Percentiles rank a stretch among this genome's conserved stretches.
These are phyloP conservation scores for Colletotrichum cuscutae DNA, from an alignment of 2,329 filamentous ascomycete species.

Conservation along the genomic window DNA sequence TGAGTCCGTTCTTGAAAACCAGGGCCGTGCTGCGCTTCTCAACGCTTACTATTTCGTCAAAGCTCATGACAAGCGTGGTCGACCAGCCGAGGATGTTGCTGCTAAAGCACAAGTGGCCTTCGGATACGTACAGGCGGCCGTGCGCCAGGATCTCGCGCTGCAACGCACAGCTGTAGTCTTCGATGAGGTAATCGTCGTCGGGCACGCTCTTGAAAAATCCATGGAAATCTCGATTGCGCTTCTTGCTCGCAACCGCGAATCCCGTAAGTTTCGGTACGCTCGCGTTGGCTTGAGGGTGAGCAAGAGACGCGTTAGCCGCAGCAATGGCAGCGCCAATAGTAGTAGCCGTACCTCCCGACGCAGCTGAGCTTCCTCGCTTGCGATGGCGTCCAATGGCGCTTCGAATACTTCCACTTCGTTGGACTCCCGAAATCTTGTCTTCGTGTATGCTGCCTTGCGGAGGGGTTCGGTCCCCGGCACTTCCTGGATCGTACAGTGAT, in stretches of 20 bases:
- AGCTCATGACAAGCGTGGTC: slow-evolving; percentile 96
- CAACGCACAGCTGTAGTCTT: slow-evolving; percentile 96
- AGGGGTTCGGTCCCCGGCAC: slow-evolving; percentile 70
- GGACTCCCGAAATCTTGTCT: slow-evolving; percentile 64
- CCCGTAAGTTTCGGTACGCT: slow-evolving; percentile 84
- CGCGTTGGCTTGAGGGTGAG: slow-evolving; percentile 66
- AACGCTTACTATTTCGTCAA: slow-evolving; percentile 96
- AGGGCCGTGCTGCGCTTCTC: slow-evolving; percentile 97
- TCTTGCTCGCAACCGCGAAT: slow-evolving; percentile 96
- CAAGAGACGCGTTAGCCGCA: slow-evolving; percentile 74
- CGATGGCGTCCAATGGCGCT: slow-evolving; percentile 71
- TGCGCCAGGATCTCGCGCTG: slow-evolving; percentile 96
- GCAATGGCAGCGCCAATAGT: slow-evolving; percentile 80
- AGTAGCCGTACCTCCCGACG: slow-evolving; percentile 68
- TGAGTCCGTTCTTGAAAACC: slow-evolving; percentile 96
- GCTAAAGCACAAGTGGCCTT: slow-evolving; percentile 97
- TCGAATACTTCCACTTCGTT: slow-evolving; percentile 74
- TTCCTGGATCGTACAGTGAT: slow-evolving; percentile 61
- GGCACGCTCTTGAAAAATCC: slow-evolving; percentile 94
- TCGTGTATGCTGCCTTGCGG: slow-evolving; percentile 73
- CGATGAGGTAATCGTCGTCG: slow-evolving; percentile 97
- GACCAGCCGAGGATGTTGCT: slow-evolving; percentile 99
- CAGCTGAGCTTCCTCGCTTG: slow-evolving; percentile 85
- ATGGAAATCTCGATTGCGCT: slow-evolving; percentile 96
- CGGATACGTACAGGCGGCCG: slow-evolving; percentile 93